These are phyloP conservation scores for Penicillium freii DNA, from an alignment of 2,329 filamentous ascomycete genomes.

Conservation along the genomic window DNA sequence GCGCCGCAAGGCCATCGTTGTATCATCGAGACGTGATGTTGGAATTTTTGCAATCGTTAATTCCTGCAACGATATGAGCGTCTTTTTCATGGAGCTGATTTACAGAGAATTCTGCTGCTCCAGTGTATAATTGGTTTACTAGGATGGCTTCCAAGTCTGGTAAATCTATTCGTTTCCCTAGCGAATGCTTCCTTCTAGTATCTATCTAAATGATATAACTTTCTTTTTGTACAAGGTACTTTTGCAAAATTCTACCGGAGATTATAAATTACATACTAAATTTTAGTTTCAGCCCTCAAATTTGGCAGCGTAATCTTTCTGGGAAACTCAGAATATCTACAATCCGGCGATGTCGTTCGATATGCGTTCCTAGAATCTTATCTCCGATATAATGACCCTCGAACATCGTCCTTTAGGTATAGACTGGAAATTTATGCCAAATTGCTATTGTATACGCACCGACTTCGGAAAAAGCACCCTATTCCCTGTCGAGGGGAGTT, in stretches of 20 bases:
- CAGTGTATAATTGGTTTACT: neutral
- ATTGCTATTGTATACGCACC: neutral
- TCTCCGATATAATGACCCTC: too few relatives aligned
- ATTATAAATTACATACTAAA: neutral
- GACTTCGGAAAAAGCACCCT: neutral
- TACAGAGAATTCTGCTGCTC: neutral
- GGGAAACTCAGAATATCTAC: too few relatives aligned
- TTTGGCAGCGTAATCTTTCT: neutral
- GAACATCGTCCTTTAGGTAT: too few relatives aligned
- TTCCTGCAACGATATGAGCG: neutral
- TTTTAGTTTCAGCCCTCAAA: neutral
- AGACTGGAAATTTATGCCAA: too few relatives aligned
- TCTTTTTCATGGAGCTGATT: neutral
- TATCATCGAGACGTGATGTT: slow-evolving; percentile 30
- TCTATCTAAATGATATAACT: neutral
- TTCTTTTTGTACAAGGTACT: neutral
- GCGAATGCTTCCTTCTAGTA: neutral
- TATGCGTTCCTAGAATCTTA: too few relatives aligned
- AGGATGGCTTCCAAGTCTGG: neutral
- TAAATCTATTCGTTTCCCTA: neutral
- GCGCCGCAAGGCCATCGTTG: slow-evolving; percentile 45
- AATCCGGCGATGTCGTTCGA: too few relatives aligned
- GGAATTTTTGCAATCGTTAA: neutral
- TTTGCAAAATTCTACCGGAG: neutral
- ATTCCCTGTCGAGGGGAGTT: too few relatives aligned